Evolutionary conservation across 192 early-diverging fungal species (phyloP).

Genomic region (Podila horticola): DNA sequence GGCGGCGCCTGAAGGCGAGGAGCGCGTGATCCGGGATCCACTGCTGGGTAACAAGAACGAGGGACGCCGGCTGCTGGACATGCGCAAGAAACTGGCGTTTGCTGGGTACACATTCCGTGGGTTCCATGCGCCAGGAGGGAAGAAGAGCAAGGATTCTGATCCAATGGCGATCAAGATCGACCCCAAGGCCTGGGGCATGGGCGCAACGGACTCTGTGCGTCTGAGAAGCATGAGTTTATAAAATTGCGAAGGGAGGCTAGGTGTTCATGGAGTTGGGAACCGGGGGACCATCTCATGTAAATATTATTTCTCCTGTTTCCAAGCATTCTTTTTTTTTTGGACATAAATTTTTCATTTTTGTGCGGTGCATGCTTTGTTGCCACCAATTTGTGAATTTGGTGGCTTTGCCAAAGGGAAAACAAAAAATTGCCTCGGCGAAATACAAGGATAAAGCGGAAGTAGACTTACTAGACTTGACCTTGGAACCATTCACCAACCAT

Average conservation of each 20-base stretch:
- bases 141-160: slow-evolving; percentile 50
- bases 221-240: slow-evolving; percentile 50
- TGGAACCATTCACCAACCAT: background rate
- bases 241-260: background rate
- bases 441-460: too few species aligned
- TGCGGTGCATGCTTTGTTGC: too few species aligned
- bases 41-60: slow-evolving; percentile 56
- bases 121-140: slow-evolving; percentile 52
- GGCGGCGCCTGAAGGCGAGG: slow-evolving; percentile 56
- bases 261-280: too few species aligned
- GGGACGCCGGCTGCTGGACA: slow-evolving; percentile 62
- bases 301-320: too few species aligned
- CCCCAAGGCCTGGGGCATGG: slow-evolving; percentile 43
- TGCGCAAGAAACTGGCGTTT: slow-evolving; percentile 72
- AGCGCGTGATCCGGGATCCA: slow-evolving; percentile 52
- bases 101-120: slow-evolving; percentile 65
- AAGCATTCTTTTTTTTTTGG: too few species aligned
- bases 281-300: too few species aligned
- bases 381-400: too few species aligned
- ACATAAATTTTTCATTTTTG: too few species aligned
- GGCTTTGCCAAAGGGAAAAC: too few species aligned
- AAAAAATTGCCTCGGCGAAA: too few species aligned
- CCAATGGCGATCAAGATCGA: slow-evolving; percentile 34
- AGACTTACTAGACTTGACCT: too few species aligned
- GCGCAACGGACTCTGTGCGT: slow-evolving; percentile 46